phyloP scores from a whole-genome alignment of 495 filamentous ascomycete species.

The Aspergillus cavernicola region DNA sequence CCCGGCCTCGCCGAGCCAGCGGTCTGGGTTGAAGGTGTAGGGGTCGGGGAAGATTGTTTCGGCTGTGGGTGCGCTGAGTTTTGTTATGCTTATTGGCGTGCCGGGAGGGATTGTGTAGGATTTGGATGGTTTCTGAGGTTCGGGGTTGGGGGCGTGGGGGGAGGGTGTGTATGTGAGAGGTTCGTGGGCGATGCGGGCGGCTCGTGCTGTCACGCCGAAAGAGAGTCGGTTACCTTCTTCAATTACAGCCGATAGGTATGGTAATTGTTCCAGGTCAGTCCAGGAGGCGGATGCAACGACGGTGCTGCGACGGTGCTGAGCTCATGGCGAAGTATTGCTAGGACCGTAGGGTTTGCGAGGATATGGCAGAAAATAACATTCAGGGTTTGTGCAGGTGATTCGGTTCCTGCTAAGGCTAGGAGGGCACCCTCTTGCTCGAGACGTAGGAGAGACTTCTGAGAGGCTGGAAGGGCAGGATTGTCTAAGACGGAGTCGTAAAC shows the following conservation, averaged over 20 bases:
- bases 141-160: not conserved
- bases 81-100: constrained; percentile 28
- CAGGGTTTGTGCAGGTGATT: constrained; percentile 27
- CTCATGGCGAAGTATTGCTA: constrained; percentile 30
- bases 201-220: constrained; percentile 29
- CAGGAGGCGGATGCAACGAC: constrained; percentile 21
- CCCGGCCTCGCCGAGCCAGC: constrained; percentile 15
- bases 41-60: constrained; percentile 23
- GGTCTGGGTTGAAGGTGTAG: constrained; percentile 17
- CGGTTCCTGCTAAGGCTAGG: constrained; percentile 33
- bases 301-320: constrained; percentile 19
- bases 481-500: constrained; percentile 33
- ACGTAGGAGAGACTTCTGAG: constrained; percentile 32
- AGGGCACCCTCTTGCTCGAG: constrained; percentile 37
- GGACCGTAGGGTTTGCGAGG: constrained; percentile 28
- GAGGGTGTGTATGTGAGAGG: constrained; percentile 23
- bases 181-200: constrained; percentile 29
- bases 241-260: constrained; percentile 44
- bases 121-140: no score
- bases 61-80: constrained; percentile 20
- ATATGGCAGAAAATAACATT: constrained; percentile 21
- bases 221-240: constrained; percentile 42
- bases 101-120: constrained; percentile 23
- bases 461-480: constrained; percentile 27
- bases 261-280: constrained; percentile 40